Conservation (phyloP, 2,329 filamentous ascomycete genomes). For the Apiospora koreana region DNA sequence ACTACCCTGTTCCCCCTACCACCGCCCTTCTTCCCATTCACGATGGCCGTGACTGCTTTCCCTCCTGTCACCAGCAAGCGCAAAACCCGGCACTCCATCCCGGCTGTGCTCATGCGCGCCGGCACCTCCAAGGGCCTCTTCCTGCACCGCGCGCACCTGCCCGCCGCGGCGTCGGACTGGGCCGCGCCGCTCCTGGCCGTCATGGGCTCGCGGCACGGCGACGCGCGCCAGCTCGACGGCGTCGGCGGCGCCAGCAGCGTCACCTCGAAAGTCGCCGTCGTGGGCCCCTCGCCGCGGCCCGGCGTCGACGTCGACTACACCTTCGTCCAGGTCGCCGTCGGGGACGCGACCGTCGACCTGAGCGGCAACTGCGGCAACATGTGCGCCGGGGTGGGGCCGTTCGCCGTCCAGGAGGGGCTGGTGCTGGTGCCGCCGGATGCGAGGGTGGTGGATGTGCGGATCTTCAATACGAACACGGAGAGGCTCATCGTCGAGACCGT, state of each 20-base stretch:
- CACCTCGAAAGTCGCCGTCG: slow-evolving; percentile 63
- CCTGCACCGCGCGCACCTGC: slow-evolving; percentile 55
- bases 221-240: slow-evolving; percentile 62
- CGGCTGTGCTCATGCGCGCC: slow-evolving; percentile 54
- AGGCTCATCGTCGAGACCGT: slow-evolving; percentile 58
- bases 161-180: slow-evolving; percentile 47
- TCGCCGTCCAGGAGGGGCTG: slow-evolving; percentile 55
- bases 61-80: background rate
- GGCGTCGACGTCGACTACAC: slow-evolving; percentile 62
- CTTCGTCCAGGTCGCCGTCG: slow-evolving; percentile 62
- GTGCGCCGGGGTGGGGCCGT: slow-evolving; percentile 60
- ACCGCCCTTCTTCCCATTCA: background rate
- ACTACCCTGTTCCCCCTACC: background rate
- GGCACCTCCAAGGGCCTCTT: slow-evolving; percentile 65
- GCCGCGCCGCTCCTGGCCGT: slow-evolving; percentile 51
- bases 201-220: slow-evolving; percentile 55
- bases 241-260: slow-evolving; percentile 62
- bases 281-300: slow-evolving; percentile 40
- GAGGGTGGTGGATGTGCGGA: slow-evolving; percentile 35
- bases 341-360: slow-evolving; percentile 54
- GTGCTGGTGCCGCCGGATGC: slow-evolving; percentile 15
- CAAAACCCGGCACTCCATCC: background rate
- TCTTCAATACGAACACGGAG: slow-evolving; percentile 65
- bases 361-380: slow-evolving; percentile 67
- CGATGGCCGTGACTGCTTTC: background rate